phyloP scores from a whole-genome alignment of 805 yeast species.

The Kazachstania bromeliacearum region DNA sequence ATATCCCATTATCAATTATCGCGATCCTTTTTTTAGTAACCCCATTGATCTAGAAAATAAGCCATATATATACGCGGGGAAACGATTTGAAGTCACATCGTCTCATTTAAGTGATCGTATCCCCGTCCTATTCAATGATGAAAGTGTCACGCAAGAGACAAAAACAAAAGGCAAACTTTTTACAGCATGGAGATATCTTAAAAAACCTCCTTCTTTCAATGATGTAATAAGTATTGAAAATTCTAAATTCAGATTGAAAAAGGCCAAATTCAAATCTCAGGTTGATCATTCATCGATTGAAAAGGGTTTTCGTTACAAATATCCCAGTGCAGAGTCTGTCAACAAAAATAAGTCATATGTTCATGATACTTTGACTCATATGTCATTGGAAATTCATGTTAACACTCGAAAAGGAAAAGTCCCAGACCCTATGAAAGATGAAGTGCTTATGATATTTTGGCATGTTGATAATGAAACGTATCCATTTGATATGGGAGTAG shows the following conservation, averaged over 20 bases:
- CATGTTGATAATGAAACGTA: constrained; percentile 38
- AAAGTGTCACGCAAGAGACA: constrained; percentile 7
- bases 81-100: constrained; percentile 42
- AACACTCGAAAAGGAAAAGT: constrained; percentile 38
- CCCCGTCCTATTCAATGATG: constrained; percentile 19
- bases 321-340: constrained; percentile 8
- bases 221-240: constrained; percentile 22
- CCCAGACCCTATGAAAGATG: constrained; percentile 63
- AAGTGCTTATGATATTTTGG: constrained; percentile 56
- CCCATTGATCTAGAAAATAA: constrained; percentile 40
- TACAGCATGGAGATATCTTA: constrained; percentile 38
- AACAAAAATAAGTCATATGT: constrained; percentile 32
- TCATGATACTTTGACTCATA: constrained; percentile 42
- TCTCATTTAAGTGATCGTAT: constrained; percentile 29
- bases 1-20: constrained; percentile 42
- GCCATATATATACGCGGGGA: constrained; percentile 62
- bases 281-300: constrained; percentile 35
- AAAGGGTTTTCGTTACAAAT: constrained; percentile 4
- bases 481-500: constrained; percentile 28
- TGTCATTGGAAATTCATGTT: constrained; percentile 61
- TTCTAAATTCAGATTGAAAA: constrained; percentile 7
- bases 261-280: constrained; percentile 35
- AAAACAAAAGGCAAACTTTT: constrained; percentile 4
- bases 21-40: constrained; percentile 55
- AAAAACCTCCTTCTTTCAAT: constrained; percentile 39